Percentiles rank a stretch among this genome's conserved stretches.
phyloP scores from a whole-genome alignment of 352 stramenopile species.

The Bremia lactucae region DNA sequence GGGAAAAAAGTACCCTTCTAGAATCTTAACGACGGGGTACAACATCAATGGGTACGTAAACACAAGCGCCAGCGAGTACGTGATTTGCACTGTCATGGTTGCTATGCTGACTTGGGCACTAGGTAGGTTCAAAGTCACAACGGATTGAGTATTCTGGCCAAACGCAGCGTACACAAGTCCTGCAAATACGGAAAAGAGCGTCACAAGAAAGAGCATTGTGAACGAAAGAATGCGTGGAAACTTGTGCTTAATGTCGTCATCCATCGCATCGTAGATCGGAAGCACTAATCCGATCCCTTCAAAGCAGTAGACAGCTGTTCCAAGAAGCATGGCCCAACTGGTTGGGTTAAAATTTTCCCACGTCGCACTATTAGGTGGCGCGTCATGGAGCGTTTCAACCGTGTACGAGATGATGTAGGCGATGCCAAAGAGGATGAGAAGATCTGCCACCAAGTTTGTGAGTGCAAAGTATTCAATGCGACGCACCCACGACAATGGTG shows the following conservation, averaged over 20 bases:
- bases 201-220: conserved; percentile 42
- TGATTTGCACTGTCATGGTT: conserved; percentile 54
- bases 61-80: conserved; percentile 54
- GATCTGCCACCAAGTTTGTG: conserved; percentile 51
- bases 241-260: conserved; percentile 41
- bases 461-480: conserved; percentile 69
- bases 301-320: conserved; percentile 59
- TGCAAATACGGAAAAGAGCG: conserved; percentile 43
- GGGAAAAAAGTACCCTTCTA: conserved; percentile 51
- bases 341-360: conserved; percentile 60
- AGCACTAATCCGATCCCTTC: conserved; percentile 65
- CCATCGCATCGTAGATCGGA: conserved; percentile 59
- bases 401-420: conserved; percentile 52
- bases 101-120: conserved; percentile 36
- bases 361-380: conserved; percentile 17
- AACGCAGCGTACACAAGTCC: conserved; percentile 48
- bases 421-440: conserved; percentile 47
- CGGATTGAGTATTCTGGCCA: conserved; percentile 36
- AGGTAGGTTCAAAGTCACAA: conserved; percentile 50
- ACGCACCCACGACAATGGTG: conserved; percentile 54
- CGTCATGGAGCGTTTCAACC: conserved; percentile 28
- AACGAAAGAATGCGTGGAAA: conserved; percentile 41
- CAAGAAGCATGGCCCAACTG: conserved; percentile 50
- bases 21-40: conserved; percentile 60
- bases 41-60: conserved; percentile 67